Evolutionary conservation across 2,329 filamentous ascomycete genomes (phyloP), one percentile per base, ranked within the genome.

Genomic region (Fusarium lyarnte): DNA sequence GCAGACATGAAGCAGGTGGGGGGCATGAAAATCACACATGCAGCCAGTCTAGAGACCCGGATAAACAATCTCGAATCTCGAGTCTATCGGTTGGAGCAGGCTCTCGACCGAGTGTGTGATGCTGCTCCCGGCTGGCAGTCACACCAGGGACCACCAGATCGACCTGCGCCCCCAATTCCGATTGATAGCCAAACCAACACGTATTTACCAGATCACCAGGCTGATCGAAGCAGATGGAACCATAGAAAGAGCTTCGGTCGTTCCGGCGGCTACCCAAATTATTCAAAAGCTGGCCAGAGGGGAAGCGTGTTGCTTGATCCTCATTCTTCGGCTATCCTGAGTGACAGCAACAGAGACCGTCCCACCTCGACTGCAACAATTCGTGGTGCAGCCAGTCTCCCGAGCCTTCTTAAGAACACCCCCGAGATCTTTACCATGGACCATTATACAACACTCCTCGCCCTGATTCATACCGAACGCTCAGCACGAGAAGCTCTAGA

Each of bases 11-110:
- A 84, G 51, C 83, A 84, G 71, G 83, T 86, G 80, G 82, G 84
- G 1, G 85, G 84, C 33, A 88, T 88, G 87, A 89, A 87, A 75
- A 89, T 89, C 65, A 89, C 88, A 3, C 84, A 88, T 70, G 86
- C 85, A 21, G 85, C 84, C 16, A 86, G 83, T 71, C 76, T 90
- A 14, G 88, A 90, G 73, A 84, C 84, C 14, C 84, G 89, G 17
- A 83, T 91, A 23, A 81, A 81, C 13, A 79, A 79, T 19, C 80
- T 91, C 14, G 89, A 91, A 74, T 79, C 81, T 9, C 84, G 85
- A 9, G 84, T 90, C 74, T 80, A 84, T 25, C 86, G 84, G 45
- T 79, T 91, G 68, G 89, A 91, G 78, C 84, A 83, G 29, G 82
- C 87, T 8, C 84, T 89, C 8, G 81, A 83, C 60, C 84, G 86